Base-by-base conservation (phyloP, 257 asterid species). In the Striga asiatica region DNA sequence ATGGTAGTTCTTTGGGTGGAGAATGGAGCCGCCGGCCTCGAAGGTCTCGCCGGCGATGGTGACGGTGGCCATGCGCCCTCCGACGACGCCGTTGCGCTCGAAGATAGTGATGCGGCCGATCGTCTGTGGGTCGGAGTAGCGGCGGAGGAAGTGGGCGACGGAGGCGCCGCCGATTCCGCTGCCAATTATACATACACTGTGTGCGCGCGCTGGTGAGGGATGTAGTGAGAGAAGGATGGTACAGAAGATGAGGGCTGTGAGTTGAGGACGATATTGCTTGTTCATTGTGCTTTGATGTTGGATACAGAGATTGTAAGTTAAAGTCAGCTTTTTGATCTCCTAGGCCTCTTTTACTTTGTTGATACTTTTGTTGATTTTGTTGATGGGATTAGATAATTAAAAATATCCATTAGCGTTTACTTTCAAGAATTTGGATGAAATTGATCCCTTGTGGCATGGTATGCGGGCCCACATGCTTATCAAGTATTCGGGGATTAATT, bases 121-220 rank as follows among this genome's bases (percentile, higher is more conserved):
- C 19, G 62, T 57, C 13, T 50, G 14, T 19, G 74, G 42, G 49
- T 64, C 62, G 58, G 95, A 62, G 78, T 91, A 88, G 39, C 23
- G 74, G 66, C 98, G 97, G 70, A 92, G 85, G 77, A 87, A 84
- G 73, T 88, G 94, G 18, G 98, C 97, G 32, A 82, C 94, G 49
- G 98, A 88, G 63, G 98, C 76, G 61, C 98, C 98, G 70, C 94
- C 88, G 82, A 92, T 84, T 57, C 98, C 98, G 78, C 84, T 57
- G 73, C 98, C 99, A 71, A 92, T 67, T 65, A 92, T 84, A 81
- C 99, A 92, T 64, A 84, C 91, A 3, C 80, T 49, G 64, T 66
- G 76, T 3, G 85, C 34, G 60, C 54, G 50, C 2, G 76, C 42
- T 57, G 6, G 56, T 1, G 27, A 39, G 50, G 56, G 14, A 6